phyloP scores from a whole-genome alignment of 2,329 filamentous ascomycete species.

The Ophiostoma piceae region DNA sequence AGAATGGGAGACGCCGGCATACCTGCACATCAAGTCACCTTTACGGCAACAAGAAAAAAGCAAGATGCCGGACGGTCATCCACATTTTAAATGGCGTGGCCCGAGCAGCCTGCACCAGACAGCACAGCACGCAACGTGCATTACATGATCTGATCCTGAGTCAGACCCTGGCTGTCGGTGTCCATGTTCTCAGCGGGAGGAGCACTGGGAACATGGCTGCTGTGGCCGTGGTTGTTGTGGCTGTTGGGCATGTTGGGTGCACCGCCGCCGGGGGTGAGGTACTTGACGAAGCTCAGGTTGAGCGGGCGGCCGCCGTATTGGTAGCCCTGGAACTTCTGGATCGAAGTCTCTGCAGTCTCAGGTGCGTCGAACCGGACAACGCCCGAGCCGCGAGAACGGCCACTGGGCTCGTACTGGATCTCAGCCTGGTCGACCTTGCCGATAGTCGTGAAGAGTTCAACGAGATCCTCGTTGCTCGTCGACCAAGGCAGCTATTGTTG shows the following conservation, averaged over 20 bases:
- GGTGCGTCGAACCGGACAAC: slow-evolving; percentile 88
- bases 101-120: not conserved
- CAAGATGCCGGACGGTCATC: not conserved
- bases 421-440: slow-evolving; percentile 98
- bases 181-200: slow-evolving; percentile 68
- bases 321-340: slow-evolving; percentile 95
- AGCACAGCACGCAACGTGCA: not conserved
- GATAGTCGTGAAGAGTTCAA: slow-evolving; percentile 96
- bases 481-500: slow-evolving; percentile 84
- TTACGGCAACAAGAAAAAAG: not conserved
- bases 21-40: not conserved
- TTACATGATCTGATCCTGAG: slow-evolving; percentile 98
- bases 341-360: slow-evolving; percentile 85
- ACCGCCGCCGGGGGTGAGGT: slow-evolving; percentile 58
- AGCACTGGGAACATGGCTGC: not conserved
- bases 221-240: not conserved
- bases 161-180: slow-evolving; percentile 68
- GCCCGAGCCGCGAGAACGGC: slow-evolving; percentile 87
- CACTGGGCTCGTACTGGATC: slow-evolving; percentile 96
- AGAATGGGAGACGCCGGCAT: not conserved
- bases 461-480: slow-evolving; percentile 93
- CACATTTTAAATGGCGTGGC: not conserved
- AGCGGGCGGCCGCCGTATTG: slow-evolving; percentile 94
- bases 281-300: slow-evolving; percentile 89
- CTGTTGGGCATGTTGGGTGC: slow-evolving; percentile 28